Percentiles rank a stretch among this genome's conserved stretches.
These are phyloP conservation scores for Trypanosoma congolense DNA, from an alignment of 208 protist species.

Conservation along the genomic window DNA sequence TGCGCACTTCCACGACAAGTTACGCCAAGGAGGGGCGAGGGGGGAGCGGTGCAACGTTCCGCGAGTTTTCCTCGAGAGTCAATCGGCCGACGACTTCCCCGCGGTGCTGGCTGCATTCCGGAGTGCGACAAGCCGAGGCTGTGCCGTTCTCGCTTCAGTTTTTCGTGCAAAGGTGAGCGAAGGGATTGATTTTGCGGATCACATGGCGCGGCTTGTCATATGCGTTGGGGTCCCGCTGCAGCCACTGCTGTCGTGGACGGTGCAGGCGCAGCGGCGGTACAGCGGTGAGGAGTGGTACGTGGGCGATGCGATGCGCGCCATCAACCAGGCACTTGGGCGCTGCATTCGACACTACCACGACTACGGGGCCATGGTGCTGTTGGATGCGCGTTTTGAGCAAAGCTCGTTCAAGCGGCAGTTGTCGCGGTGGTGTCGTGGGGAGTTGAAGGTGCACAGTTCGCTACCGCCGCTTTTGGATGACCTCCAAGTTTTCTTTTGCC, in stretches of 20 bases:
- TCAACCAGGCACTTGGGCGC: conserved; percentile 95
- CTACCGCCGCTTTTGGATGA: conserved; percentile 6
- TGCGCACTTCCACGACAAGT: neutral
- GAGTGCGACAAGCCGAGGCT: neutral
- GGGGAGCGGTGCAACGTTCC: neutral
- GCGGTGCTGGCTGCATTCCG: conserved; percentile 17
- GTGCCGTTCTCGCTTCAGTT: conserved; percentile 86
- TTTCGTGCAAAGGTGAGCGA: conserved; percentile 94
- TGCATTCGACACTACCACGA: conserved; percentile 92
- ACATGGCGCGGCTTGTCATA: conserved; percentile 91
- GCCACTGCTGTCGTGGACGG: conserved; percentile 50
- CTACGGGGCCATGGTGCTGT: conserved; percentile 92
- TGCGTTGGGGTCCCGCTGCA: conserved; percentile 89
- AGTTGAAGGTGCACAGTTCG: conserved; percentile 25
- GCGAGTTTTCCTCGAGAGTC: conserved; percentile 19
- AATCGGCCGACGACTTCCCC: conserved; percentile 13
- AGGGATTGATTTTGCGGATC: conserved; percentile 94
- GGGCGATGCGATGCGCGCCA: conserved; percentile 81
- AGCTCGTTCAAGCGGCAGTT: conserved; percentile 26
- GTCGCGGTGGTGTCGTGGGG: conserved; percentile 53
- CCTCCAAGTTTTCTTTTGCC: conserved; percentile 11
- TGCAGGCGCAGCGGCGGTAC: conserved; percentile 51
- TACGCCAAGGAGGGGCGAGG: conserved; percentile 4
- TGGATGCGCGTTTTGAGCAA: conserved; percentile 84
- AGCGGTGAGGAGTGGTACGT: conserved; percentile 89